Evolutionary conservation across 768 basidiomycete species (phyloP).

Genomic region (Auriscalpium microsporum): DNA sequence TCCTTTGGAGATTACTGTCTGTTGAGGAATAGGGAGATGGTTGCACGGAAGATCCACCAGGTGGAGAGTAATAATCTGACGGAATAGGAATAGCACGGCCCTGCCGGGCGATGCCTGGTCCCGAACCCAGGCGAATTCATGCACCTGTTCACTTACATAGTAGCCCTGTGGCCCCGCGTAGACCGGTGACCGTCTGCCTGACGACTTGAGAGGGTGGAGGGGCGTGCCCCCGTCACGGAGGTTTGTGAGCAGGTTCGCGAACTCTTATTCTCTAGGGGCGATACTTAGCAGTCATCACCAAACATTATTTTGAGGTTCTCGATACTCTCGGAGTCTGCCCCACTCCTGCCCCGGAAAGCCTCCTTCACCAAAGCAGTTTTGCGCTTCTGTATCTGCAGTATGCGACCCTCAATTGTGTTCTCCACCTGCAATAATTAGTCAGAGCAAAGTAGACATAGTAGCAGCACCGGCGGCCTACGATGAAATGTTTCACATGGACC

Average conservation of each 20-base stretch:
- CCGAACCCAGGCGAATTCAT: too few species aligned
- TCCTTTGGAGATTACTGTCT: constrained; percentile 89
- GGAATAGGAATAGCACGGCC: neutral
- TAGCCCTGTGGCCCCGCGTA: too few species aligned
- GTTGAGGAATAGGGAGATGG: constrained; percentile 49
- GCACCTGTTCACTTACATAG: too few species aligned
- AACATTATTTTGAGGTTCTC: constrained; percentile 81
- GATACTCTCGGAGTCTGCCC: constrained; percentile 59
- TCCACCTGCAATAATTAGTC: constrained; percentile 37
- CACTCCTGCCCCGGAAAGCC: constrained; percentile 57
- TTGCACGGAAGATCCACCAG: constrained; percentile 20
- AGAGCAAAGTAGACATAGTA: neutral
- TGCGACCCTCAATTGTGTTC: constrained; percentile 72
- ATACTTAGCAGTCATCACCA: too few species aligned
- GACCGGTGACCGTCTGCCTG: too few species aligned
- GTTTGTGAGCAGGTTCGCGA: too few species aligned
- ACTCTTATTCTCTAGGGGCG: too few species aligned
- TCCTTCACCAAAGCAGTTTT: constrained; percentile 85
- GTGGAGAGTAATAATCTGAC: neutral
- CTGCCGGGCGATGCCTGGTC: too few species aligned
- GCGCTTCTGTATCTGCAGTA: constrained; percentile 73
- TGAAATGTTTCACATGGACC: constrained; percentile 80
- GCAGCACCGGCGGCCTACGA: constrained; percentile 37
- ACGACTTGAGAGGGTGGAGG: too few species aligned
- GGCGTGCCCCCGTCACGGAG: too few species aligned